Base-by-base conservation (phyloP, 768 basidiomycete genomes). In the Hericium erinaceus region DNA sequence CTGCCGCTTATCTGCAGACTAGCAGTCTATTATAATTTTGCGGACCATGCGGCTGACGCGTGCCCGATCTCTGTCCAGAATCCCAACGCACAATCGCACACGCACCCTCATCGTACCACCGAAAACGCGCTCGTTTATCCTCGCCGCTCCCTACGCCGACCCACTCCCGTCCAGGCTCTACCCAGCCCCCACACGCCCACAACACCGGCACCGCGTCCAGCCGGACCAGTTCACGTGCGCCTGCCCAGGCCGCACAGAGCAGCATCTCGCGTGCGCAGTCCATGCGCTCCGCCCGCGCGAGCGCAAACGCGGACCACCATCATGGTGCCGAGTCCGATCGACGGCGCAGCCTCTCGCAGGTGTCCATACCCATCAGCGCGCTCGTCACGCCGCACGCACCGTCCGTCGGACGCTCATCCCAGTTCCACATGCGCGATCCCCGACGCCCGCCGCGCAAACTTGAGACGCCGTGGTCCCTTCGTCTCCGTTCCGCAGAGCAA, bases 351-450 rank as follows among this genome's bases (percentile, higher is more conserved):
- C 71, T 84, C 58, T 87, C 87, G 2, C 82, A 84, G 66, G 74
- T 77, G 12, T 90, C 88, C n/a, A 85, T 92, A 20, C 89, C 89
- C 2, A 80, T 92, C 56, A 85, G 85, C 41, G 89, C 89, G 3
- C 73, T 89, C 61, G 77, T 92, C 46, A 83, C 87, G 3, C 88
- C 89, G 0, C 87, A 87, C 64, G 87, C 85, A 24, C 89, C 87
- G 4, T 90, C 89, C 8, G 64, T 92, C 40, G 71, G 75, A 39
- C 76, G 73, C 48, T 82, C 82, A 12, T 70, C 78, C 28, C 77
- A 75, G 16, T 91, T 83, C 63, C 87, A 90, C 65, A 91, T 91
- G 89, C 82, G 85, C 38, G 89, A 91, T 68, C 89, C 87, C 0
- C 79, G 82, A 18, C 84, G 75, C 62, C 86, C 87, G 4, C 77